Evolutionary conservation across 192 early-diverging fungal genomes (phyloP), one percentile per base, ranked within the genome.

Genomic region (Powellomyces hirtus): DNA sequence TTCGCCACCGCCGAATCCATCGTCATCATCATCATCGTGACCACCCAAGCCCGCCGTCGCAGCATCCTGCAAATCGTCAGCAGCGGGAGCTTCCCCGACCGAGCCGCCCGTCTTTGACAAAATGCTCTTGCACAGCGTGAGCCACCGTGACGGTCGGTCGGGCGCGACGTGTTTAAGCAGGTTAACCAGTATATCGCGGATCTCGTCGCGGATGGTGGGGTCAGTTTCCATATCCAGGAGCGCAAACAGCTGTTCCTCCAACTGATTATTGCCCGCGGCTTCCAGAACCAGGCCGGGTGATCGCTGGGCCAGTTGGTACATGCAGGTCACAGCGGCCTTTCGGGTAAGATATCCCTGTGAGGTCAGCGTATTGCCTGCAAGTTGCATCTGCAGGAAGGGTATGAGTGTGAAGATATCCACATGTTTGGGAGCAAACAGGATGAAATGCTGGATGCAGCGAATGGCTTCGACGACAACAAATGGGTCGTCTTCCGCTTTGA

Each of bases 391-490:
- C 46, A 95, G 74, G 70, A 89, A 91, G 6, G 88, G 91, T 1
- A 94, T 83, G 6, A 95, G 56, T 7, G 74, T 72, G 0, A 77
- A 74, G 50, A 89, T 79, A 46, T 92, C 84, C 0, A 95, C 78
- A 63, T 89, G 63, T 59, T 88, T 82, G 6, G 89, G 92, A 2
- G 91, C 89, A 84, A 95, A 94, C 85, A 95, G 85, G 59, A 94
- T 90, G 45, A 95, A 86, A 55, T 95, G 89, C 68, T 94, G 92
- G 24, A 88, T 86, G 65, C 93, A 95, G 14, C 90, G 81, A 57
- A 95, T 90, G 7, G 91, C 91, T 73, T 94, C 90, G 30, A 91
- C 86, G 33, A 91, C 84, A 29, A 92, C 90, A 59, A 83, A 83
- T 38, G 87, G 82, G 63, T 92, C 89, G 0, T 83, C 78, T 27